Conservation (phyloP, 441 rosid genomes). For the Mallotus japonicus region DNA sequence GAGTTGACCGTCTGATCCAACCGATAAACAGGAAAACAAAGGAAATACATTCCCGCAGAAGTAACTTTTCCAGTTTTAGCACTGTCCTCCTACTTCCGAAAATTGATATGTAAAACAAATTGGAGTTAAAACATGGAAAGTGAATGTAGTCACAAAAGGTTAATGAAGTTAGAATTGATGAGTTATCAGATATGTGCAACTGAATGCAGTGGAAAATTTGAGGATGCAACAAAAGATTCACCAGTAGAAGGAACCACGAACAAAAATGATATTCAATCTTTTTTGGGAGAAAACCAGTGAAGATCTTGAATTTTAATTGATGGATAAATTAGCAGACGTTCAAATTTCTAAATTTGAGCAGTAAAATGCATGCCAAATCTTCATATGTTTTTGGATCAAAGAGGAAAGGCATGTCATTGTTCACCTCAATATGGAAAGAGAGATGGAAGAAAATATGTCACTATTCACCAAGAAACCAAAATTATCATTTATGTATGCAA, state of each 20-base stretch:
- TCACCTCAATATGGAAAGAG: not conserved
- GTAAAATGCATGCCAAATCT: not conserved
- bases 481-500: not conserved
- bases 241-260: not conserved
- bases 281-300: not conserved
- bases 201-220: not conserved
- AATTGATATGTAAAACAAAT: not conserved
- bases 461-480: not conserved
- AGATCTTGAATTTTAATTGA: not conserved
- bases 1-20: slow-evolving; percentile 67
- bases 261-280: not conserved
- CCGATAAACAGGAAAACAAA: slow-evolving; percentile 87
- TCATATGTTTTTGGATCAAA: not conserved
- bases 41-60: slow-evolving; percentile 96
- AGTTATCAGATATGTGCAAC: no score
- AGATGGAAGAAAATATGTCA: not conserved
- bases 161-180: not conserved
- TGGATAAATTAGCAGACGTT: no score
- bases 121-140: slow-evolving; percentile 6
- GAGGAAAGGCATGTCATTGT: not conserved
- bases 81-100: slow-evolving; percentile 70
- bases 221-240: not conserved
- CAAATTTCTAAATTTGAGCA: not conserved
- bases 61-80: slow-evolving; percentile 68
- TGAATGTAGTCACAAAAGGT: not conserved